Conservation (phyloP, 2,329 filamentous ascomycete species). For the Colletotrichum liaoningense region DNA sequence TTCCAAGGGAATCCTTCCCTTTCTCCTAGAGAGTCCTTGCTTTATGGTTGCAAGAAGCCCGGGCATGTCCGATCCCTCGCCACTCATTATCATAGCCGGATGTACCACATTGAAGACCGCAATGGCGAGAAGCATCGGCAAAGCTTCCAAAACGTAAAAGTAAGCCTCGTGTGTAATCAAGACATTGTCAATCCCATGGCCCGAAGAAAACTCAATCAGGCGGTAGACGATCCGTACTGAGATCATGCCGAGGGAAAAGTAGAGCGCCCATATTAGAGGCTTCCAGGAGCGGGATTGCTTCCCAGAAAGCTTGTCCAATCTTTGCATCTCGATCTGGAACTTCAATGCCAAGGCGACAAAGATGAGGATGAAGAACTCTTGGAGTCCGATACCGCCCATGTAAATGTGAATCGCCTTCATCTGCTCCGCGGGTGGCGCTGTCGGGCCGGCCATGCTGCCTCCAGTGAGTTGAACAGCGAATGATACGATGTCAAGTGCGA, state of each 20-base stretch:
- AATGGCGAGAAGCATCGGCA: slow-evolving; percentile 56
- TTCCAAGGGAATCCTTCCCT: slow-evolving; percentile 1
- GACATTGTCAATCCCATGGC: slow-evolving; percentile 42
- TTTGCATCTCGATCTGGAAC: slow-evolving; percentile 48
- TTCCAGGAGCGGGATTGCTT: slow-evolving; percentile 36
- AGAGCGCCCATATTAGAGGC: slow-evolving; percentile 45
- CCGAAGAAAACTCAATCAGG: slow-evolving; percentile 61
- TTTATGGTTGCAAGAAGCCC: slow-evolving; percentile 2
- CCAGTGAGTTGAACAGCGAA: slow-evolving; percentile 49
- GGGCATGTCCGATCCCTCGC: slow-evolving; percentile 28
- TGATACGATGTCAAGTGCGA: slow-evolving; percentile 52
- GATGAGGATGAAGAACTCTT: slow-evolving; percentile 61
- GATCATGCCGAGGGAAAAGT: slow-evolving; percentile 50
- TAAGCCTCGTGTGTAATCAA: slow-evolving; percentile 51
- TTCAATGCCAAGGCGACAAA: slow-evolving; percentile 54
- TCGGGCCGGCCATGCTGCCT: slow-evolving; percentile 43
- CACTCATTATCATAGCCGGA: slow-evolving; percentile 42
- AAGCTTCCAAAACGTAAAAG: slow-evolving; percentile 58
- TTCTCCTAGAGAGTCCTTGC: not conserved
- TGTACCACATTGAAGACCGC: slow-evolving; percentile 55
- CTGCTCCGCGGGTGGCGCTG: slow-evolving; percentile 41
- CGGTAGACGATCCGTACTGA: slow-evolving; percentile 65
- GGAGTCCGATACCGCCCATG: slow-evolving; percentile 64
- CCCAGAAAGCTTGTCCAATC: slow-evolving; percentile 22
- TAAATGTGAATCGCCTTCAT: slow-evolving; percentile 52